Percentiles rank a stretch among this genome's conserved stretches.
These are phyloP conservation scores for Sarocladium oryzae DNA, from an alignment of 2,329 filamentous ascomycete species.

Conservation along the genomic window DNA sequence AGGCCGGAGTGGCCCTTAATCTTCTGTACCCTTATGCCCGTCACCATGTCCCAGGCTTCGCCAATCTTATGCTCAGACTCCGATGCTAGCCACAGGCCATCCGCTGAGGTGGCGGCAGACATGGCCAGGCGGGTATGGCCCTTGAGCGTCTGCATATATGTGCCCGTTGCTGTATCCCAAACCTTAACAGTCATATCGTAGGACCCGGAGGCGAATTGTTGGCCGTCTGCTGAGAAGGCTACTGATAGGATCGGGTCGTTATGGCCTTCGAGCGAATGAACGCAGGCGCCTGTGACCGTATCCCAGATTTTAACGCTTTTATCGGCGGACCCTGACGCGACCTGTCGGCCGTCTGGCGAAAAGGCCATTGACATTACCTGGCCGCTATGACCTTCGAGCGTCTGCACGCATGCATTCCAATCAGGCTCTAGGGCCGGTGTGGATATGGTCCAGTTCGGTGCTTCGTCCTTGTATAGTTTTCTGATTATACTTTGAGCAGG, in stretches of 20 bases:
- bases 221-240: constrained; percentile 3
- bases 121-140: constrained; percentile 7
- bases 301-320: neutral
- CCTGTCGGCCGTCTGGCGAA: neutral
- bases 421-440: constrained; percentile 9
- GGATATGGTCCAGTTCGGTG: constrained; percentile 12
- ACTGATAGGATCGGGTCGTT: neutral
- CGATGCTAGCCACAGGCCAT: neutral
- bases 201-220: constrained; percentile 9
- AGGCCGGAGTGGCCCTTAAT: neutral
- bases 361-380: neutral
- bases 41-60: neutral
- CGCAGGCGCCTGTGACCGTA: neutral
- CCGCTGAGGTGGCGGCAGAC: neutral
- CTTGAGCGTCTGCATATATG: constrained; percentile 10
- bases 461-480: constrained; percentile 11
- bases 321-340: neutral
- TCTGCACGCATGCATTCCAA: constrained; percentile 11
- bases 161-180: constrained; percentile 11
- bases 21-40: neutral
- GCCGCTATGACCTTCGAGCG: neutral
- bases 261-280: neutral
- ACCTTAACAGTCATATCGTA: constrained; percentile 9
- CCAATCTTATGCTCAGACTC: neutral
- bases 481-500: constrained; percentile 16